Base-by-base conservation (phyloP, 148 eudicot species). In the Limonium bicolor region DNA sequence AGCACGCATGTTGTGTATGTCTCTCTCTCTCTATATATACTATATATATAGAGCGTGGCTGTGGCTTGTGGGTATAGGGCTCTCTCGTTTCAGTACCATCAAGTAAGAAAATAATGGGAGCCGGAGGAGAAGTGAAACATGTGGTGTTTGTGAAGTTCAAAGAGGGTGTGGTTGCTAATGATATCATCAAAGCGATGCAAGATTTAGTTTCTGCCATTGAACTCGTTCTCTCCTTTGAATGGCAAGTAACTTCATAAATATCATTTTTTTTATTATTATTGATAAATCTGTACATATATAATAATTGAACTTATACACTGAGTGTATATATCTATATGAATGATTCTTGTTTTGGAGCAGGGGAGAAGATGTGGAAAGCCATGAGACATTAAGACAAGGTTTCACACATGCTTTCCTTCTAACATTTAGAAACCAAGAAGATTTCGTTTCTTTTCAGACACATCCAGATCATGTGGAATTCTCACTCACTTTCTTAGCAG, bases 131-230 rank as follows among this genome's bases (percentile, higher is more conserved):
- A 38, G 68, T 88, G 61, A 83, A 74, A 58, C 92, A 88, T 51
- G 62, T 88, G 66, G 94, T 88, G 43, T 76, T 88, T 47, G 94
- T 64, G 7, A 84, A 88, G 73, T 88, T 88, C 67, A 88, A 83
- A 55, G 82, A 77, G 16, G 97, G 59, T 15, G 87, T 64, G 2
- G 68, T 38, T 16, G 76, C 77, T 22, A 83, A 88, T 4, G 87
- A 75, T 17, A 53, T 88, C 12, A 59, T 88, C 54, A 77, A 74
- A 56, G 87, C 79, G 23, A 55, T 88, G 84, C 81, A 83, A 37
- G 65, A 77, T 46, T 72, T 88, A 32, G 94, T 55, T 25, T 68
- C 75, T 0, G 75, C 72, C 19, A 54, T 88, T 46, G 92, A 77
- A 44, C 24, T 27, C 12, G 94, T 80, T 51, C 66, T 63, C 56